phyloP scores from a whole-genome alignment of 2,329 filamentous ascomycete species.

The Nemania serpens region DNA sequence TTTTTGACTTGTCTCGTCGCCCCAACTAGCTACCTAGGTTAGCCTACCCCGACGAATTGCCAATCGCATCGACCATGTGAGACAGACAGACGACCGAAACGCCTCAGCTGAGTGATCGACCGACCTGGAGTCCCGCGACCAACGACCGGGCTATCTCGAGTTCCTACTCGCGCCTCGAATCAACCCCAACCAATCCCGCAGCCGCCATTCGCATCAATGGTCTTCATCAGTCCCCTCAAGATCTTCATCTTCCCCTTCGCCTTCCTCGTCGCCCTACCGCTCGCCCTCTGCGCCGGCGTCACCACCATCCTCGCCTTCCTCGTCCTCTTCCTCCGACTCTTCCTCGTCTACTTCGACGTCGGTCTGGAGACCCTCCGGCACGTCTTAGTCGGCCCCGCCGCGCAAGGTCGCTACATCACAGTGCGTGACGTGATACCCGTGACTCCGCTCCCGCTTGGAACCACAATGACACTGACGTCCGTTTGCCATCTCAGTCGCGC shows the following conservation, averaged over 20 bases:
- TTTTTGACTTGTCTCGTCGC: neutral
- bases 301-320: conserved; percentile 67
- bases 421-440: conserved; percentile 7
- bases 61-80: conserved; percentile 35
- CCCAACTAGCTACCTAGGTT: too few species aligned
- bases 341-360: conserved; percentile 67
- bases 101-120: conserved; percentile 7
- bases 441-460: neutral
- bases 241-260: conserved; percentile 65
- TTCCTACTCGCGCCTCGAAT: conserved; percentile 12
- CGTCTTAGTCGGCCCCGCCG: conserved; percentile 52
- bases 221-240: conserved; percentile 59
- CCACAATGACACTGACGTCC: neutral
- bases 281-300: conserved; percentile 65
- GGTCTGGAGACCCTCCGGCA: conserved; percentile 61
- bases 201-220: conserved; percentile 46
- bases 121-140: conserved; percentile 13
- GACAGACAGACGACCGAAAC: conserved; percentile 15
- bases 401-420: conserved; percentile 38
- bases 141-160: conserved; percentile 8
- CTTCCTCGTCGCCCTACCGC: conserved; percentile 64
- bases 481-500: neutral
- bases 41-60: neutral
- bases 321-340: conserved; percentile 63
- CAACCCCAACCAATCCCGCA: conserved; percentile 4